These are phyloP conservation scores for Dictyostelium purpureum DNA, from an alignment of 78 protist genomes.

Conservation along the genomic window DNA sequence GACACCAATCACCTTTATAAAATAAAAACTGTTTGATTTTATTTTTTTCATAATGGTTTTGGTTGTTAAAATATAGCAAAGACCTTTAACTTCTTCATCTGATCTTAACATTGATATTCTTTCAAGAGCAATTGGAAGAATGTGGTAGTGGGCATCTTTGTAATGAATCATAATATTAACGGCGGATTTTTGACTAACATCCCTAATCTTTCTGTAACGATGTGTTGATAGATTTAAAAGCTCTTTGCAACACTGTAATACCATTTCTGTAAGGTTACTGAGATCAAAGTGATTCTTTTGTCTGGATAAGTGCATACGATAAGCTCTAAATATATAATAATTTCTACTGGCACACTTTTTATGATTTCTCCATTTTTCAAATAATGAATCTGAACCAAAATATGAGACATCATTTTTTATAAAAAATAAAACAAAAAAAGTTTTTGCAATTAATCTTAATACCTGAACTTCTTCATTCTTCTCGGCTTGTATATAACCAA, in stretches of 20 bases:
- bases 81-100: slow-evolving; percentile 26
- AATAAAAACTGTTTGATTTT: not conserved
- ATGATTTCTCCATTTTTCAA: slow-evolving; percentile 40
- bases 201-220: slow-evolving; percentile 30
- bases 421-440: not conserved
- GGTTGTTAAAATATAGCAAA: not conserved
- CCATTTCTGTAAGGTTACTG: not conserved
- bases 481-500: not conserved
- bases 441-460: slow-evolving; percentile 14
- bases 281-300: not conserved
- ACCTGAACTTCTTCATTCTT: slow-evolving; percentile 41
- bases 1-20: not conserved
- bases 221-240: not conserved
- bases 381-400: not conserved
- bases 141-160: no score
- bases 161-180: not conserved
- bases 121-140: not conserved
- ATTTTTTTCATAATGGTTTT: not conserved
- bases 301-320: slow-evolving; percentile 9
- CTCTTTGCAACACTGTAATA: not conserved
- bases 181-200: not conserved
- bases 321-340: slow-evolving; percentile 13
- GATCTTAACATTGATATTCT: not conserved
- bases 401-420: slow-evolving; percentile 11
- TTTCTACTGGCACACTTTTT: slow-evolving; percentile 28